phyloP scores from a whole-genome alignment of 202 grass and related monocot genomes.

The Elaeis oleifera region DNA sequence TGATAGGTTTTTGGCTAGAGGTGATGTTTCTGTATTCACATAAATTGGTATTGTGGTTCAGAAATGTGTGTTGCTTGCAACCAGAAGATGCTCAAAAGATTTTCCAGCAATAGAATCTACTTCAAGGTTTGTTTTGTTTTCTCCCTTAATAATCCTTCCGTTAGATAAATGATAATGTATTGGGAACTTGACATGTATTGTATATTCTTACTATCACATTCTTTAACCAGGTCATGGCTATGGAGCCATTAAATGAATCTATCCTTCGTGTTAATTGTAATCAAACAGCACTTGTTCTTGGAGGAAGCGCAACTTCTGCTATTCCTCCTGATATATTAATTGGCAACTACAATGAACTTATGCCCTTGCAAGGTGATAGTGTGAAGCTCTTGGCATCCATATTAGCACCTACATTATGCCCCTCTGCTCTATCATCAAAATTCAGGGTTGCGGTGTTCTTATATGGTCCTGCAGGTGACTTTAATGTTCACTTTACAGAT shows the following conservation, averaged over 20 bases:
- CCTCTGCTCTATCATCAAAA: conserved; percentile 69
- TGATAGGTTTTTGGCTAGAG: conserved; percentile 75
- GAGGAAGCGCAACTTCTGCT: conserved; percentile 56
- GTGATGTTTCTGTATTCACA: conserved; percentile 62
- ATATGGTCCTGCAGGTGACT: conserved; percentile 70
- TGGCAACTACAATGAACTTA: conserved; percentile 33
- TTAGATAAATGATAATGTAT: no score
- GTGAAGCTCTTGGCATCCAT: conserved; percentile 74
- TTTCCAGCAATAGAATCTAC: conserved; percentile 51
- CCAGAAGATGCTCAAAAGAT: conserved; percentile 25
- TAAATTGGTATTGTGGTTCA: conserved; percentile 61
- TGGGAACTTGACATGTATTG: no score
- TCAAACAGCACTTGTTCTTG: conserved; percentile 84
- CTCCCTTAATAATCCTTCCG: neutral
- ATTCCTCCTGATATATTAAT: conserved; percentile 65
- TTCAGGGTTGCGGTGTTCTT: conserved; percentile 76
- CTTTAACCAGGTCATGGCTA: conserved; percentile 46
- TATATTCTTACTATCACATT: conserved; percentile 13
- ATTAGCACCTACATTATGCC: conserved; percentile 65
- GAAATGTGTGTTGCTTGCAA: conserved; percentile 57
- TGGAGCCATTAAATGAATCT: conserved; percentile 69
- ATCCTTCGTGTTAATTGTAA: conserved; percentile 62
- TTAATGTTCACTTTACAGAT: neutral
- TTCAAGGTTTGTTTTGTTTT: conserved; percentile 60
- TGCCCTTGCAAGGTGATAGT: conserved; percentile 62